Evolutionary conservation across 441 rosid genomes (phyloP).

Genomic region (Syzygium syzygioides): DNA sequence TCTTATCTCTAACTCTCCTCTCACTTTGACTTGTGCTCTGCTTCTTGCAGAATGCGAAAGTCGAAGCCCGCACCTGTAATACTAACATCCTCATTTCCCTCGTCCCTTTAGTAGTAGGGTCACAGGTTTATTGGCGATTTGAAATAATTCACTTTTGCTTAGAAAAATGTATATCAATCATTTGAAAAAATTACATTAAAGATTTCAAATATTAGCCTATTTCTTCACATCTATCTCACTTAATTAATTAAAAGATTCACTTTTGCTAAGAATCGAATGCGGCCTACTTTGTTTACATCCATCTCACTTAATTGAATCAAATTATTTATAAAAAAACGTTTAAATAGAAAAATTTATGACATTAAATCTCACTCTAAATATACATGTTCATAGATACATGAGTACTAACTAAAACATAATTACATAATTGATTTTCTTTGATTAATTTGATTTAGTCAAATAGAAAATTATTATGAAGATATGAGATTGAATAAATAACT

Average conservation of each 20-base stretch:
- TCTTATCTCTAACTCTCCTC: too few species aligned
- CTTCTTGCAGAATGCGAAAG: rapidly evolving
- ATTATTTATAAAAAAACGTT: too few species aligned
- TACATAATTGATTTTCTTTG: not conserved
- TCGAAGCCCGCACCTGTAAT: rapidly evolving
- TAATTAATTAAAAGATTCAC: not conserved
- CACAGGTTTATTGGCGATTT: too few species aligned
- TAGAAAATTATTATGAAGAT: not conserved
- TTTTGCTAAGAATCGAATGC: too few species aligned
- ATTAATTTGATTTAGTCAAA: not conserved
- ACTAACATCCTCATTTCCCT: rapidly evolving
- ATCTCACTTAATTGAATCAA: too few species aligned
- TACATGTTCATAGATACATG: not conserved
- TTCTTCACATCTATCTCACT: not conserved
- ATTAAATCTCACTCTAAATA: not conserved
- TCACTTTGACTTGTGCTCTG: too few species aligned
- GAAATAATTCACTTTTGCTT: too few species aligned
- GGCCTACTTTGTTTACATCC: too few species aligned
- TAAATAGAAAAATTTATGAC: not conserved
- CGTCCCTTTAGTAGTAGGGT: too few species aligned
- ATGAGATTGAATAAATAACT: not conserved
- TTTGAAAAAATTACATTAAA: not conserved
- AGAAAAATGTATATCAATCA: too few species aligned
- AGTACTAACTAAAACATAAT: not conserved
- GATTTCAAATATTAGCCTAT: not conserved